These are phyloP conservation scores for Sporothrix pseudoabietina DNA, from an alignment of 2,329 filamentous ascomycete species.

Conservation along the genomic window DNA sequence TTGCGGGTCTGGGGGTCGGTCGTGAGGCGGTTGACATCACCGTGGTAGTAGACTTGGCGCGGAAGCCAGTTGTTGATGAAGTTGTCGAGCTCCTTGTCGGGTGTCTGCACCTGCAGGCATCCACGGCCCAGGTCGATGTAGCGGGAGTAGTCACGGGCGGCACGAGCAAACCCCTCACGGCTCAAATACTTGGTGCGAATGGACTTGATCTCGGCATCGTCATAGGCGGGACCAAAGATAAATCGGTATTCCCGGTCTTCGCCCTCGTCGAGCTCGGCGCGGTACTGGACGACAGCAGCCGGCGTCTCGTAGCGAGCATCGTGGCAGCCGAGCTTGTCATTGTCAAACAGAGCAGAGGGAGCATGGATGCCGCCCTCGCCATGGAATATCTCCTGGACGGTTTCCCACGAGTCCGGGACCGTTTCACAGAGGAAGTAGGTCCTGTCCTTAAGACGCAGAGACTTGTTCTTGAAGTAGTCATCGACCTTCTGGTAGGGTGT, in stretches of 20 bases:
- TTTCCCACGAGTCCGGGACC: slow-evolving; percentile 55
- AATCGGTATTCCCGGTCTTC: slow-evolving; percentile 54
- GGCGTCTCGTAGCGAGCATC: slow-evolving; percentile 60
- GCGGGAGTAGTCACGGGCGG: slow-evolving; percentile 50
- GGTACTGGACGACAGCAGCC: slow-evolving; percentile 57
- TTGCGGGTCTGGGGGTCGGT: slow-evolving; percentile 63
- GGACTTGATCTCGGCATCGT: slow-evolving; percentile 52
- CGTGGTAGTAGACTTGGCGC: slow-evolving; percentile 61
- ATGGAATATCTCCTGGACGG: slow-evolving; percentile 55
- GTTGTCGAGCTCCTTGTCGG: slow-evolving; percentile 58
- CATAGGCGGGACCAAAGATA: slow-evolving; percentile 57
- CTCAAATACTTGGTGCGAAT: slow-evolving; percentile 54
- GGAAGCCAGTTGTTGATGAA: slow-evolving; percentile 63
- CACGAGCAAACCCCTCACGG: slow-evolving; percentile 51
- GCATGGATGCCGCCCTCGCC: slow-evolving; percentile 58
- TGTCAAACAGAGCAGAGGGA: slow-evolving; percentile 49
- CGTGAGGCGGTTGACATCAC: slow-evolving; percentile 60
- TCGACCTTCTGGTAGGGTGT: slow-evolving; percentile 60
- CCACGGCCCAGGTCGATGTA: slow-evolving; percentile 56
- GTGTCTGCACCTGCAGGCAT: slow-evolving; percentile 56
- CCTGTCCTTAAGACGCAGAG: slow-evolving; percentile 57
- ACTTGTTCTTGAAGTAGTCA: slow-evolving; percentile 61
- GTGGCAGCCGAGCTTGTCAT: slow-evolving; percentile 45
- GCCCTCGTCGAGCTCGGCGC: slow-evolving; percentile 44
- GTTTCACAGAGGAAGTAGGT: slow-evolving; percentile 60